Base-by-base conservation (phyloP, 1,139 yeast genomes). In the Ashbya aceris region DNA sequence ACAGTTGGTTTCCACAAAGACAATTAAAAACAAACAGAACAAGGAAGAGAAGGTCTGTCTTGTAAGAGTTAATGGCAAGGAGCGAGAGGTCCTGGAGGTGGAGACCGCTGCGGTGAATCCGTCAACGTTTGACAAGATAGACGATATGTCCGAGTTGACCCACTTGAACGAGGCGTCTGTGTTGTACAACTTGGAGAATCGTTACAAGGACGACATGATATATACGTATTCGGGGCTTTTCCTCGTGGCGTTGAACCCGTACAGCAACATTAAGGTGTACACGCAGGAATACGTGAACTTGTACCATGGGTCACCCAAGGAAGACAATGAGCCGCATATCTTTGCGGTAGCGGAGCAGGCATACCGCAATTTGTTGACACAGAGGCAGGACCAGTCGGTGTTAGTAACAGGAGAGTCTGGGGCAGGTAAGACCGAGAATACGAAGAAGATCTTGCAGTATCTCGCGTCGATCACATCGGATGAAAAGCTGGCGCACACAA, bases 321-420 rank as follows among this genome's bases (percentile, higher is more conserved):
- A 50, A 62, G 76, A 53, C 71, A 73, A 72, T 17, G 72, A 70
- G 46, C 98, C 99, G 1, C 99, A 93, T 59, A 87, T 93, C 37
- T 93, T 79, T 63, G 94, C 95, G 2, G 80, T 84, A 27, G 85
- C 97, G 0, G 96, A 91, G 58, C 77, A 79, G 36, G 95, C 98
- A 1, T 85, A 79, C 54, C 74, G 86, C 46, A 84, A 82, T 55
- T 70, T 91, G 62, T 68, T 86, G 14, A 71, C 74, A 27, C 80
- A 83, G 52, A 73, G 69, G 40, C 80, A 79, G 55, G 83, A 89
- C 62, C 98, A 93, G 64, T 80, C 94, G 11, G 86, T 93, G 41
- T 69, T 93, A 42, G 97, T 93, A 9, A 93, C 98, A 1, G 99
- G 99, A 48, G 99, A 93, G 61, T 83, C 95, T 27, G 99, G 98